Percentiles rank a stretch among this genome's conserved stretches.
phyloP scores from a whole-genome alignment of 495 filamentous ascomycete species.

The Sabuloglossum arenarium region DNA sequence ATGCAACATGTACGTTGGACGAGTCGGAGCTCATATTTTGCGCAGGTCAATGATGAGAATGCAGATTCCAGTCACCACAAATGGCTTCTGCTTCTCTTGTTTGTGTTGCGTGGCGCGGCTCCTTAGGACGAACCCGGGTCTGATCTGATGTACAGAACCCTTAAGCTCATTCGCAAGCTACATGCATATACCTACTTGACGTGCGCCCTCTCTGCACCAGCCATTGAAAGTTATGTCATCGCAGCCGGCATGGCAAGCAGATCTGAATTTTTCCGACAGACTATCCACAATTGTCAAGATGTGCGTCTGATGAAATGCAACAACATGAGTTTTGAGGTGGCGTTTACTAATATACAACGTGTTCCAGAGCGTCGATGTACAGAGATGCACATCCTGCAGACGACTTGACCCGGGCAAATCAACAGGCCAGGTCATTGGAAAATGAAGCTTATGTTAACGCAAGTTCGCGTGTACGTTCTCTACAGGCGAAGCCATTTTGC shows the following conservation, averaged over 20 bases:
- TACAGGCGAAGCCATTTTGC: neutral
- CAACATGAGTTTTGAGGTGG: neutral
- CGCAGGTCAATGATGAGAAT: neutral
- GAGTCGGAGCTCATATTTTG: neutral
- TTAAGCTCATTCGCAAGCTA: neutral
- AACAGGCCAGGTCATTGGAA: constrained; percentile 8
- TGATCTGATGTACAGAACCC: neutral
- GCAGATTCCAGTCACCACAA: neutral
- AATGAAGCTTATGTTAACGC: constrained; percentile 6
- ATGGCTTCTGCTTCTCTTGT: neutral
- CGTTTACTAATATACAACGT: neutral
- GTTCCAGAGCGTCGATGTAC: constrained; percentile 24
- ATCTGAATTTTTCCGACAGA: constrained; percentile 30
- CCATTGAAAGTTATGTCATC: constrained; percentile 1
- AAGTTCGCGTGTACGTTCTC: constrained; percentile 9
- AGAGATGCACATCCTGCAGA: constrained; percentile 14
- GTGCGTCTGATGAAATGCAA: constrained; percentile 11
- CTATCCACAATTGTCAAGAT: constrained; percentile 24
- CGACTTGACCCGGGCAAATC: constrained; percentile 5
- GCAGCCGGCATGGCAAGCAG: constrained; percentile 16
- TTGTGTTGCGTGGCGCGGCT: neutral
- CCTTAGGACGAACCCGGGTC: neutral
- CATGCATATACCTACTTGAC: neutral
- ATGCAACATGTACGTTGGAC: neutral
- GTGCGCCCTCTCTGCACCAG: neutral